phyloP scores from a whole-genome alignment of 192 early-diverging fungal species.

The Haplosporangium gracile region DNA sequence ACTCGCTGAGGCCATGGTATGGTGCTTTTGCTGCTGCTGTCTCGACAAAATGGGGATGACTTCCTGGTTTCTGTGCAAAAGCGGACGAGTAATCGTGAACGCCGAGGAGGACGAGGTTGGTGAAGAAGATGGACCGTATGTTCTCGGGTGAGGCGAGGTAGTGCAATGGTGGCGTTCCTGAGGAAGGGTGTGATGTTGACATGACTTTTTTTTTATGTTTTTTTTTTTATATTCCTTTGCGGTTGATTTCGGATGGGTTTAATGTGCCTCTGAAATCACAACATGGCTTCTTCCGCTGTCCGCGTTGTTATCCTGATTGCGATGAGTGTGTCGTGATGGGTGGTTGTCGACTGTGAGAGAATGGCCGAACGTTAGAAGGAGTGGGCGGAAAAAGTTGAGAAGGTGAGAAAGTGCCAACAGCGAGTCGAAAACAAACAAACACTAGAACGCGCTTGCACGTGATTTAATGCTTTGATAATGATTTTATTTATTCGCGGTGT shows the following conservation, averaged over 20 bases:
- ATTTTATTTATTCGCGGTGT: constrained; percentile 1
- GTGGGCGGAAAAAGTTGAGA: no score
- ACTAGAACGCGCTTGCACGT: no score
- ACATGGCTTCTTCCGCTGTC: neutral
- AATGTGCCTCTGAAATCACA: neutral
- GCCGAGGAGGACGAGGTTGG: constrained; percentile 48
- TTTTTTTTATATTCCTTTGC: neutral
- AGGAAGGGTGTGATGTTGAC: constrained; percentile 9
- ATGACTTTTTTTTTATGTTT: constrained; percentile 18
- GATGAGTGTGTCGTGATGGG: neutral
- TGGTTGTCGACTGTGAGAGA: neutral
- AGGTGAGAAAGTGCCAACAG: no score
- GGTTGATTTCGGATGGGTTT: neutral
- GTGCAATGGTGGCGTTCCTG: constrained; percentile 9
- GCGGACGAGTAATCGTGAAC: constrained; percentile 21
- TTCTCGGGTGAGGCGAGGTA: constrained; percentile 29
- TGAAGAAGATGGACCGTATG: constrained; percentile 38
- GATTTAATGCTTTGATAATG: neutral
- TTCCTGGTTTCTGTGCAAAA: neutral
- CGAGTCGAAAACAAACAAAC: no score
- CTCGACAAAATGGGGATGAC: neutral
- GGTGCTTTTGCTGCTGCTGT: neutral
- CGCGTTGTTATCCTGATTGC: neutral
- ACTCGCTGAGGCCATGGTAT: neutral
- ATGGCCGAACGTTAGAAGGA: neutral